A percentile compares a stretch with the other conserved stretches of the same genome.
These are phyloP conservation scores for Adiantum capillusveneris DNA, from an alignment of 75 land plant genomes.

Conservation along the genomic window DNA sequence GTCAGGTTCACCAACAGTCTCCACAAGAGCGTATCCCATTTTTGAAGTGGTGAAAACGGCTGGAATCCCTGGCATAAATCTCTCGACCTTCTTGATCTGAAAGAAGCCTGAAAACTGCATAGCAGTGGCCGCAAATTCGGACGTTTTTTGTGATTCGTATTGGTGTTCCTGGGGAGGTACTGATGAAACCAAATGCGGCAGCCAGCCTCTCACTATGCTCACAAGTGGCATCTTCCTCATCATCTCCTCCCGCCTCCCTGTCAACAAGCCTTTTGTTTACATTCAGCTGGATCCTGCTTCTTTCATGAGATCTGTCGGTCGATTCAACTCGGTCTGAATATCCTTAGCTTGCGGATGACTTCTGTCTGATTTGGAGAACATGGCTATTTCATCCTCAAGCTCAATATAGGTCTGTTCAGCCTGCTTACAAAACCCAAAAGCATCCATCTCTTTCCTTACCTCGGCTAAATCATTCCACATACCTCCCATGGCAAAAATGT, in stretches of 20 bases:
- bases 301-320: slow-evolving; percentile 16
- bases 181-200: slow-evolving; percentile 40
- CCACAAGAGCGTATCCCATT: slow-evolving; percentile 39
- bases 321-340: slow-evolving; percentile 19
- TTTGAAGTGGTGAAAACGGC: slow-evolving; percentile 37
- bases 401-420: slow-evolving; percentile 22
- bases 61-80: slow-evolving; percentile 37
- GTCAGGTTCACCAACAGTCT: slow-evolving; percentile 9
- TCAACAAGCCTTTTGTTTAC: slow-evolving; percentile 8
- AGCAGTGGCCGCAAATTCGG: slow-evolving; percentile 40
- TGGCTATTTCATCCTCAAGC: slow-evolving; percentile 31
- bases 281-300: slow-evolving; percentile 22
- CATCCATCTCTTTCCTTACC: slow-evolving; percentile 23
- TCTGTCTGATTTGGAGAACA: slow-evolving; percentile 31
- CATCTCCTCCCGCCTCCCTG: background rate
- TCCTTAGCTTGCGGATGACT: slow-evolving; percentile 17
- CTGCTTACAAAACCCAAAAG: slow-evolving; percentile 8
- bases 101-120: slow-evolving; percentile 29
- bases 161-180: slow-evolving; percentile 11
- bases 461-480: slow-evolving; percentile 38
- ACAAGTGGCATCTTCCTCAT: background rate
- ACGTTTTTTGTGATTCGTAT: slow-evolving; percentile 38
- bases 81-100: slow-evolving; percentile 29
- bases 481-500: slow-evolving; percentile 45
- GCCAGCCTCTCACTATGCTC: slow-evolving; percentile 49